Base-by-base conservation (phyloP, 1,284 basidiomycete species). In the Ganoderma lucidum region DNA sequence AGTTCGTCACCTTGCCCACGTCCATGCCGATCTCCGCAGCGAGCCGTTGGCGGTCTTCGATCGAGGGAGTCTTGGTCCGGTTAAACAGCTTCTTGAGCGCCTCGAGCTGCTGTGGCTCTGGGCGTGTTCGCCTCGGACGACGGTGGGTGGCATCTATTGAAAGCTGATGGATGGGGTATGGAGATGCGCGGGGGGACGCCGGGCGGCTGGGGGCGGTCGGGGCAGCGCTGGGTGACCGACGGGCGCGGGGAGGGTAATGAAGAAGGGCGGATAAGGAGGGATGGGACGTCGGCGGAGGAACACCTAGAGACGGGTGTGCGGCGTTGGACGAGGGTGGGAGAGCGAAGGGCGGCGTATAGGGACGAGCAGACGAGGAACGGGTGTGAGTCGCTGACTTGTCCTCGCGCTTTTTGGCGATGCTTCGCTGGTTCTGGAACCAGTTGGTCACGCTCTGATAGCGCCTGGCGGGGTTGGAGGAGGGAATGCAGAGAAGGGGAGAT, bases 371-470 rank as follows among this genome's bases (percentile, higher is more conserved):
- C 66, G 74, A 70, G 23, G 67, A 61, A 28, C 68, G 44, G 55
- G 62, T 62, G 42, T 63, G 58, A 67, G 69, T 68, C 30, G 71
- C 70, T 14, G 73, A 74, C 23, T 78, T 76, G 42, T 81, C 81
- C 23, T 82, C 89, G 73, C 86, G 87, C 80, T 89, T 91, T 82
- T 88, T 91, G 53, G 89, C 87, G 74, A 90, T 85, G 78, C 89
- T 92, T 75, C 90, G 90, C 78, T 93, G 92, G 76, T 93, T 93
- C 83, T 93, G 92, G 80, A 94, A 93, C 93, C 92, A 93, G 78
- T 93, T 93, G 2, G 90, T 92, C 70, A 94, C 88, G 70, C 88
- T 92, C 80, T 92, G 88, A 80, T 91, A 86, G 72, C 87, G 89
- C 91, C 92, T 93, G 65, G 44, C 45, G 30, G 37, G 45, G n/a